Conservation (phyloP, 1,139 yeast genomes). For the Citeromyces siamensis region DNA sequence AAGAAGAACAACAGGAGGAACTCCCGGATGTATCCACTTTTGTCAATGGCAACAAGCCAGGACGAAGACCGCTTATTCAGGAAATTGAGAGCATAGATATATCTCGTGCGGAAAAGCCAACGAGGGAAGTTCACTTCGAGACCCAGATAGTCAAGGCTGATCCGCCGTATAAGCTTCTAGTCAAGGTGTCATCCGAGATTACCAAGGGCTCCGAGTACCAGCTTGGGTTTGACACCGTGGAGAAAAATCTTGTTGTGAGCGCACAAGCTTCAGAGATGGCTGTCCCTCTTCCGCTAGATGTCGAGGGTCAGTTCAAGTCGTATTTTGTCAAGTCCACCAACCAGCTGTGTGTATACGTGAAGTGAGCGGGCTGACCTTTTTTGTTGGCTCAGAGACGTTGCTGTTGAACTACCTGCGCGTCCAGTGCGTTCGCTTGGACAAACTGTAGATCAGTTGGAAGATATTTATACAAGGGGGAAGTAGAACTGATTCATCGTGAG, state of each 20-base stretch:
- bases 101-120: not conserved
- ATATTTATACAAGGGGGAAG: too few relatives aligned
- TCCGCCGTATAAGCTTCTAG: constrained; percentile 8
- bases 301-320: constrained; percentile 4
- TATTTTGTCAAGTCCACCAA: constrained; percentile 6
- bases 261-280: not conserved
- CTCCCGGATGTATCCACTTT: constrained; percentile 16
- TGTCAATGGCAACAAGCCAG: constrained; percentile 8
- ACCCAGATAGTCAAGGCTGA: constrained; percentile 4
- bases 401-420: too few relatives aligned
- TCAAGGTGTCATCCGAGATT: constrained; percentile 10
- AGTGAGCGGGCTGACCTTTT: too few relatives aligned
- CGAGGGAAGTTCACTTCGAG: not conserved
- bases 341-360: constrained; percentile 7
- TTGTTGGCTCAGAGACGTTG: too few relatives aligned
- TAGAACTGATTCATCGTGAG: too few relatives aligned
- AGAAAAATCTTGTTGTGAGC: not conserved
- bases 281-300: constrained; percentile 3
- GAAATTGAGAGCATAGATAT: constrained; percentile 23
- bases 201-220: constrained; percentile 13
- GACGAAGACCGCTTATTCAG: constrained; percentile 24
- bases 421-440: too few relatives aligned
- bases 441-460: too few relatives aligned
- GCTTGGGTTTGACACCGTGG: constrained; percentile 9
- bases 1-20: constrained; percentile 13